Conservation (phyloP, 2,329 filamentous ascomycete species). For the Claviceps capensis region DNA sequence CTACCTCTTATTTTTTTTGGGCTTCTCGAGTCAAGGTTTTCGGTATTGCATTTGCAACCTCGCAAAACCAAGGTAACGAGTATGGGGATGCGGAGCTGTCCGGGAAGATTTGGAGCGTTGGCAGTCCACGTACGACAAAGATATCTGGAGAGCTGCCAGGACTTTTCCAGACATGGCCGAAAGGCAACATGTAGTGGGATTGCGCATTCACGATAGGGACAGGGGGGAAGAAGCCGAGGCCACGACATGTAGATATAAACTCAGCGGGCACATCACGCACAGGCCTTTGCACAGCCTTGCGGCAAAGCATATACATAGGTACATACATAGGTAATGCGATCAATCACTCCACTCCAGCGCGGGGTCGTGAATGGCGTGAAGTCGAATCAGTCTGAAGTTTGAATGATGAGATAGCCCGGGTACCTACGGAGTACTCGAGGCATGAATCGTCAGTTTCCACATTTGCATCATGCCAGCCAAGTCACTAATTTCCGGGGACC, state of each 20-base stretch:
- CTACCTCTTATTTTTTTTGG: background rate
- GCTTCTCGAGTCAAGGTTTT: background rate
- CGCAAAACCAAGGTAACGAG: background rate
- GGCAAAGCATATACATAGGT: background rate
- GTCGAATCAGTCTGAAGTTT: too few relatives aligned
- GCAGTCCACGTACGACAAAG: background rate
- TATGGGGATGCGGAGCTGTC: background rate
- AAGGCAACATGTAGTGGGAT: too few relatives aligned
- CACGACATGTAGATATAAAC: background rate
- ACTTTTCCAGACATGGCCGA: too few relatives aligned
- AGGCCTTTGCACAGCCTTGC: background rate
- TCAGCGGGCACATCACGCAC: background rate
- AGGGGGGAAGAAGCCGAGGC: background rate
- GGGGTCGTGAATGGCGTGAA: too few relatives aligned
- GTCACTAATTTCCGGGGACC: too few relatives aligned
- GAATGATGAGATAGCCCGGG: too few relatives aligned
- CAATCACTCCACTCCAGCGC: slow-evolving; percentile 3
- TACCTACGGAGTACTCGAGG: too few relatives aligned
- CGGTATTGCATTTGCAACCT: background rate
- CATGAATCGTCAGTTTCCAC: too few relatives aligned
- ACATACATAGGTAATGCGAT: background rate
- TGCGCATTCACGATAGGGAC: too few relatives aligned
- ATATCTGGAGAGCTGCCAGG: too few relatives aligned
- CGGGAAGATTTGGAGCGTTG: background rate
- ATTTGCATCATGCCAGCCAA: too few relatives aligned